Evolutionary conservation across 2,329 filamentous ascomycete species (phyloP), one percentile per base, ranked within the genome.

Genomic region (Rutstroemia sp.): DNA sequence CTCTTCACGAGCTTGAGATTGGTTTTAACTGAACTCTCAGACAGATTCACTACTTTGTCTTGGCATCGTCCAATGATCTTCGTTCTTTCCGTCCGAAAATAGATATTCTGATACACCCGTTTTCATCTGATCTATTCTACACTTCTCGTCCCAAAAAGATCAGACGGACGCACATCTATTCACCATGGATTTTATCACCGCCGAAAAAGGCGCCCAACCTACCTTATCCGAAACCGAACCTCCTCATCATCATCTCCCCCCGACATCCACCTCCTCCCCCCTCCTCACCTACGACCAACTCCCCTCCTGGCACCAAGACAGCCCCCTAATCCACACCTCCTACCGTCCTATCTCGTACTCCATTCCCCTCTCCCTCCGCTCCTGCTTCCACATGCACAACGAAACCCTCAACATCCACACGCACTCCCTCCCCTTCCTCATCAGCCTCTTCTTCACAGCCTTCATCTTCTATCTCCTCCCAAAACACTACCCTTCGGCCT

Each of bases 361-460:
- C 1, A 8, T 51, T 1, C 21, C 16, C 0, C 3, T 9, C 4
- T 56, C 48, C 8, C 14, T 56, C 1, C 8, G 16, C 9, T 39
- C 48, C 3, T 6, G 27, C 16, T 39, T 56, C 5, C 23, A 19
- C 3, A 9, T 56, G 0, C 54, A 56, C 21, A 56, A 56, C 5
- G 54, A 56, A 56, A 56, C 48, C 2, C 5, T 56, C 0, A 56
- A 52, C 16, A 56, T 56, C 3, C 48, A 51, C 41, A 51, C 54
- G 2, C 54, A 56, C 30, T 51, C 42, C 6, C 1, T 56, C 1
- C 54, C 54, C 5, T 51, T 51, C 16, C 19, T 56, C 1, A 10
- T 8, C 7, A 34, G 25, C 34, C 2, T 56, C 2, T 8, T 51
- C 3, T 34, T 51, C 16, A 27, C n/a, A 1, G 38, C 17, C 5